Base-by-base conservation (phyloP, 768 basidiomycete genomes). In the Coprinellus micaceus region DNA sequence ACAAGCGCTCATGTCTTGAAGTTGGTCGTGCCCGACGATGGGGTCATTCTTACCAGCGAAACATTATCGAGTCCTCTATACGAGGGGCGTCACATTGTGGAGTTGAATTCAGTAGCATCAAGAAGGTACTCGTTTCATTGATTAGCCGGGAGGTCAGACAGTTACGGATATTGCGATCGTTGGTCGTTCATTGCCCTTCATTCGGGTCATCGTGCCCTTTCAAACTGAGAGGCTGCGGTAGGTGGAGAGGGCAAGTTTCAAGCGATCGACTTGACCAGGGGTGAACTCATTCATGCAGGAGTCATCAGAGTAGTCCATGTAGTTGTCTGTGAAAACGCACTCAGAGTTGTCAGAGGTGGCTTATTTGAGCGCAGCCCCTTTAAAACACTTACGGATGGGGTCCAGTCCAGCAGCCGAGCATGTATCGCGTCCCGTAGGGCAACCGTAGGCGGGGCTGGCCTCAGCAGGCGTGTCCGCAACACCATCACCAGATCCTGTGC, bases 381-480 rank as follows among this genome's bases (percentile, higher is more conserved):
- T n/a, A n/a, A n/a, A n/a, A n/a, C n/a, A 68, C 72, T 47, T 64
- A 76, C 70, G 74, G 58, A 76, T 81, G 61, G 76, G 76, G 56
- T 77, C 75, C 56, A 68, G 72, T 63, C 79, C 80, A n/a, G 69
- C 67, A 29, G 63, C 66, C 39, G 64, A 49, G 65, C 74, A 77
- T 40, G 71, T 71, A 57, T 75, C 63, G 54, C 74, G 71, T 30
- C 66, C 66, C 21, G 59, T 66, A 11, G 72, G 73, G 62, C 79
- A 80, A 21, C 75, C 78, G 36, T 58, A 73, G 11, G 77, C 77
- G 53, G 77, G 56, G 21, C 67, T 71, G 1, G 74, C 64, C 65
- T 81, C 81, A 17, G 78, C 64, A 13, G 80, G 80, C 1, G 78
- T 81, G 60, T 80, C 79, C 13, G 61, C 61, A 54, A 82, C 78